Evolutionary conservation across 2,329 filamentous ascomycete genomes (phyloP).

Genomic region (Penicillium sp.): DNA sequence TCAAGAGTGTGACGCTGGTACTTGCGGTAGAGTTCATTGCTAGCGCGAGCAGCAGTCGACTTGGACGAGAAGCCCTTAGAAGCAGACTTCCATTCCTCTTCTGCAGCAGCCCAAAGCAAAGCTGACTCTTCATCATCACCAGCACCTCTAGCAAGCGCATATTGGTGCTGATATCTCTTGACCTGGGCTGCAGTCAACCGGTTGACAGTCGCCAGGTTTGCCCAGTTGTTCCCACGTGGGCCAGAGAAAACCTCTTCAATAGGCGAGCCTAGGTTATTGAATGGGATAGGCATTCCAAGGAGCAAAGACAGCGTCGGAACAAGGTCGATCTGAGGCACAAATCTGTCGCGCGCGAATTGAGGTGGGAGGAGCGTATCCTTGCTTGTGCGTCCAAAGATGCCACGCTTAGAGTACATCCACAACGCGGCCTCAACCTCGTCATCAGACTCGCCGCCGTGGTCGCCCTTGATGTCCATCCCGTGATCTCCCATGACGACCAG

Average conservation of each 20-base stretch:
- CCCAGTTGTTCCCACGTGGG: slow-evolving; percentile 65
- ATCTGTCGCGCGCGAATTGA: slow-evolving; percentile 68
- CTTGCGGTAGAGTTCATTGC: slow-evolving; percentile 60
- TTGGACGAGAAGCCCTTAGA: slow-evolving; percentile 43
- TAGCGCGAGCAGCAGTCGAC: slow-evolving; percentile 40
- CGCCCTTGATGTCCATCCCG: slow-evolving; percentile 95
- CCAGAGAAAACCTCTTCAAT: slow-evolving; percentile 93
- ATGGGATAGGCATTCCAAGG: slow-evolving; percentile 88
- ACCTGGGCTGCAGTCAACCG: slow-evolving; percentile 81
- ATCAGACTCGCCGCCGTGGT: slow-evolving; percentile 97
- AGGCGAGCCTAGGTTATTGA: slow-evolving; percentile 88
- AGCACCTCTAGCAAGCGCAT: slow-evolving; percentile 70
- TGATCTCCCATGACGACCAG: slow-evolving; percentile 98
- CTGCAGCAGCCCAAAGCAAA: slow-evolving; percentile 61
- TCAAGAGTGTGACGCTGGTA: slow-evolving; percentile 79
- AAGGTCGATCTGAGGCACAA: slow-evolving; percentile 85
- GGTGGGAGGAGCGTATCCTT: slow-evolving; percentile 59
- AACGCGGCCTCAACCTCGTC: slow-evolving; percentile 92
- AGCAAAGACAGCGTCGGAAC: slow-evolving; percentile 88
- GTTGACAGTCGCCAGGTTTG: slow-evolving; percentile 74
- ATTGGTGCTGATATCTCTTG: slow-evolving; percentile 82
- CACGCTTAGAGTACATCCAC: slow-evolving; percentile 96
- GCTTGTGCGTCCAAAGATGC: slow-evolving; percentile 75
- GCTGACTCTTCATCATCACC: slow-evolving; percentile 59
- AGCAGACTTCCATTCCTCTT: slow-evolving; percentile 53